Base-by-base conservation (phyloP, 768 basidiomycete species). In the Scleroderma citrinum region DNA sequence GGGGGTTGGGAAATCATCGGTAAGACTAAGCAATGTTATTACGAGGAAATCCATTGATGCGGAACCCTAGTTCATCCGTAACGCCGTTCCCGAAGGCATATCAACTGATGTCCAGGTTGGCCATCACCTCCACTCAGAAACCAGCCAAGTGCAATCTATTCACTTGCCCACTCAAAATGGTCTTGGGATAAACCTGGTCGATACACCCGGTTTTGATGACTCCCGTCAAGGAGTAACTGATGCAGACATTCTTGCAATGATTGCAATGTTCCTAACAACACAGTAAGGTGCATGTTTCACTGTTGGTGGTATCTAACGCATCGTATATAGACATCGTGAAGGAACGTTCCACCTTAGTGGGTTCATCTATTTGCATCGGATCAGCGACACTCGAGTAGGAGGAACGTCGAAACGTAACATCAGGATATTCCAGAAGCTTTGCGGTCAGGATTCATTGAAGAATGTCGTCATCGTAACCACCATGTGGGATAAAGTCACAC, bases 21-120 rank as follows among this genome's bases (percentile, higher is more conserved):
- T 41, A n/a, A 57, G 69, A 32, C 76, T 29, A 72, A 55, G 77
- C 76, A 0, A 59, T 52, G 26, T 56, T 56, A 2, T 68, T 78
- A 1, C 64, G 74, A 47, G 50, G 34, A 16, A 24, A 14, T 13
- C 5, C 24, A 7, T 4, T 29, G 26, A 29, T 29, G 7, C 8
- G 16, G 16, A 13, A 24, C 16, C 14, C 16, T 5, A 41, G 40
- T 41, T 41, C 16, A 41, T 41, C 4, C 26, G 26, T 8, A 29
- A 24, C 21, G 16, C 24, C 10, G 24, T 29, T 5, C 24, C 24
- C 23, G 21, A 14, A 4, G 16, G 8, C 8, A n/a, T 19, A 21
- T 3, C 23, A 19, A 1, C 24, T 21, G 24, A 7, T 24, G 16
- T 41, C 40, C 40, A 21, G 24, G 13, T 41, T 16, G 40, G 40